Evolutionary conservation across 306 rosid species (phyloP).

Genomic region (Phaseolus lunatus): DNA sequence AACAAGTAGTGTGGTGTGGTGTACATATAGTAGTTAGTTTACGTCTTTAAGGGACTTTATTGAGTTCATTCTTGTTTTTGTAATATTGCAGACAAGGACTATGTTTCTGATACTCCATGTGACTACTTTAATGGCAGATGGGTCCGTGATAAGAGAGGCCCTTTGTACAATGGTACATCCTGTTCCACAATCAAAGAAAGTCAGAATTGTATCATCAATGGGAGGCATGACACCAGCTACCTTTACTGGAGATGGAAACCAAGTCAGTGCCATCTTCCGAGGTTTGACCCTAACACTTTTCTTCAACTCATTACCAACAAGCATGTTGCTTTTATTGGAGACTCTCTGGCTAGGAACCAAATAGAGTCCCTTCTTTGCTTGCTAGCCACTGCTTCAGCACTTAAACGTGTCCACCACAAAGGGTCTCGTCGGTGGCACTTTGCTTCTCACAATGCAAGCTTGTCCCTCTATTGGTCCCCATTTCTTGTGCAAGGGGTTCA

Average conservation of each 20-base stretch:
- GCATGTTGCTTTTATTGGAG: slow-evolving; percentile 76
- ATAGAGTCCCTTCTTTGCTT: slow-evolving; percentile 80
- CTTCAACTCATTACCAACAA: slow-evolving; percentile 59
- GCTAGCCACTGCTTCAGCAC: slow-evolving; percentile 61
- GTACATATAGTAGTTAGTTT: neutral
- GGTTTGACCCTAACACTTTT: slow-evolving; percentile 73
- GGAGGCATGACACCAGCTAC: slow-evolving; percentile 59
- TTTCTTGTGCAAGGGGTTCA: slow-evolving; percentile 75
- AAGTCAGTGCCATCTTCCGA: slow-evolving; percentile 59
- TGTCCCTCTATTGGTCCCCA: slow-evolving; percentile 81
- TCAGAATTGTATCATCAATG: slow-evolving; percentile 72
- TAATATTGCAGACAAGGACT: slow-evolving; percentile 47
- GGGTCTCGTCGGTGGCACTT: slow-evolving; percentile 65
- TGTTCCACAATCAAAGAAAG: slow-evolving; percentile 67
- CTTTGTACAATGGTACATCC: slow-evolving; percentile 69
- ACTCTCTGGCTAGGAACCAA: slow-evolving; percentile 86
- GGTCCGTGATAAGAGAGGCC: slow-evolving; percentile 61
- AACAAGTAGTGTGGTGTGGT: neutral
- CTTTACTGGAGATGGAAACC: slow-evolving; percentile 86
- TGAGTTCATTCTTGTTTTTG: slow-evolving; percentile 6
- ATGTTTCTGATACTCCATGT: slow-evolving; percentile 47
- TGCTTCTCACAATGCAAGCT: slow-evolving; percentile 56
- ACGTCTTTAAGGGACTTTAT: neutral
- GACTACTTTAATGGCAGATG: slow-evolving; percentile 72
- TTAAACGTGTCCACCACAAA: slow-evolving; percentile 53